These are phyloP conservation scores for Mucor saturninus DNA, from an alignment of 371 early-diverging fungal genomes.

Conservation along the genomic window DNA sequence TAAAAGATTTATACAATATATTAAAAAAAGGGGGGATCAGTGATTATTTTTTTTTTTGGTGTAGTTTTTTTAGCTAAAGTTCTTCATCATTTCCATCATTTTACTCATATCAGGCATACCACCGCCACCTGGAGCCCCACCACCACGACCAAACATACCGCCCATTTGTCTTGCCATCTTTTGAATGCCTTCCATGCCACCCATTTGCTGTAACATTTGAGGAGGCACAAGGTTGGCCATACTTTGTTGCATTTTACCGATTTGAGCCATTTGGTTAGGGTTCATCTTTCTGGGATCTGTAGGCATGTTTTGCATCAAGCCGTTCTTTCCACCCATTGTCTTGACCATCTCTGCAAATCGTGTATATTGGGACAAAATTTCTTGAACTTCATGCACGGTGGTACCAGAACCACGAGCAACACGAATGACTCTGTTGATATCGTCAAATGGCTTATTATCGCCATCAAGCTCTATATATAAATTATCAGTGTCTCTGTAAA, in stretches of 20 bases:
- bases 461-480: constrained; percentile 82
- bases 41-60: no score
- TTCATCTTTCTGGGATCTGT: constrained; percentile 57
- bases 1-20: no score
- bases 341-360: constrained; percentile 94
- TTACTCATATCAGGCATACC: constrained; percentile 69
- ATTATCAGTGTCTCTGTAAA: not conserved
- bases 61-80: constrained; percentile 2
- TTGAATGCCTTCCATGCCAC: constrained; percentile 82
- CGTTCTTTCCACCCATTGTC: constrained; percentile 95
- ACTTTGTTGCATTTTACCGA: constrained; percentile 73
- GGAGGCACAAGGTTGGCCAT: constrained; percentile 77
- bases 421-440: constrained; percentile 82
- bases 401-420: constrained; percentile 95
- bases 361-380: constrained; percentile 83
- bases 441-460: constrained; percentile 88
- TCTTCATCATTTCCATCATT: constrained; percentile 67
- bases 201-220: constrained; percentile 77
- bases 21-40: no score
- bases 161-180: constrained; percentile 81
- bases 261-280: constrained; percentile 61
- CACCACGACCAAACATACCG: constrained; percentile 60
- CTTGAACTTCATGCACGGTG: constrained; percentile 84
- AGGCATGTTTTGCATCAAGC: constrained; percentile 64
- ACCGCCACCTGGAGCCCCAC: constrained; percentile 44